Evolutionary conservation across 768 basidiomycete species (phyloP).

Genomic region (Macrolepiota dolichaula): DNA sequence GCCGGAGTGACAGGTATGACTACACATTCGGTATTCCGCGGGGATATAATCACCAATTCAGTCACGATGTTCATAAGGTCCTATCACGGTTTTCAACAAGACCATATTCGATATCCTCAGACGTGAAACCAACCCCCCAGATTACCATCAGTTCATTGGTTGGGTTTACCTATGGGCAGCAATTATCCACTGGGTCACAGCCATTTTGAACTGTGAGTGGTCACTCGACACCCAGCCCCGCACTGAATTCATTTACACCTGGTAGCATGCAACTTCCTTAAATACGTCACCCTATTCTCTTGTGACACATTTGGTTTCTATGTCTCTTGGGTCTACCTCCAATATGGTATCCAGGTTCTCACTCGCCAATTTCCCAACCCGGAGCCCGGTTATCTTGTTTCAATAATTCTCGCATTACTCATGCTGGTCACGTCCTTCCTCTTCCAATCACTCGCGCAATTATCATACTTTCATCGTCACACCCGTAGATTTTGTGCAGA

Average conservation of each 20-base stretch:
- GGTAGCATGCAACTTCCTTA: constrained; percentile 77
- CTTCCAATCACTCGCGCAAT: constrained; percentile 63
- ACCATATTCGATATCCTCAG: constrained; percentile 78
- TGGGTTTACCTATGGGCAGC: constrained; percentile 95
- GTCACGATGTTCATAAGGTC: constrained; percentile 43
- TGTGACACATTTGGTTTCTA: constrained; percentile 94
- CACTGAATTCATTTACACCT: not conserved
- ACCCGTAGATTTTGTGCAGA: constrained; percentile 76
- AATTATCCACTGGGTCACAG: constrained; percentile 81
- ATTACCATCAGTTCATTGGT: constrained; percentile 83
- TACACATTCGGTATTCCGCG: not conserved
- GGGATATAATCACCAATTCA: not conserved
- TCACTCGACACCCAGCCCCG: not conserved
- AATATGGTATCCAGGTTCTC: constrained; percentile 85
- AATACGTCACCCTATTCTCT: constrained; percentile 85
- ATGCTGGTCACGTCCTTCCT: constrained; percentile 76
- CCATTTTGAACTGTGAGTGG: constrained; percentile 66
- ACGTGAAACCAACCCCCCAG: constrained; percentile 53
- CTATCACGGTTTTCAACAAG: constrained; percentile 92
- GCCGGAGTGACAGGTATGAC: constrained; percentile 80
- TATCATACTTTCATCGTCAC: constrained; percentile 68
- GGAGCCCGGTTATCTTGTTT: constrained; percentile 51
- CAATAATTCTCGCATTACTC: constrained; percentile 70
- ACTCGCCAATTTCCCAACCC: constrained; percentile 60
- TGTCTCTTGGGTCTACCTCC: constrained; percentile 85